Conservation (phyloP, 1,284 basidiomycete species). For the Kalmanozyma brasiliensis region DNA sequence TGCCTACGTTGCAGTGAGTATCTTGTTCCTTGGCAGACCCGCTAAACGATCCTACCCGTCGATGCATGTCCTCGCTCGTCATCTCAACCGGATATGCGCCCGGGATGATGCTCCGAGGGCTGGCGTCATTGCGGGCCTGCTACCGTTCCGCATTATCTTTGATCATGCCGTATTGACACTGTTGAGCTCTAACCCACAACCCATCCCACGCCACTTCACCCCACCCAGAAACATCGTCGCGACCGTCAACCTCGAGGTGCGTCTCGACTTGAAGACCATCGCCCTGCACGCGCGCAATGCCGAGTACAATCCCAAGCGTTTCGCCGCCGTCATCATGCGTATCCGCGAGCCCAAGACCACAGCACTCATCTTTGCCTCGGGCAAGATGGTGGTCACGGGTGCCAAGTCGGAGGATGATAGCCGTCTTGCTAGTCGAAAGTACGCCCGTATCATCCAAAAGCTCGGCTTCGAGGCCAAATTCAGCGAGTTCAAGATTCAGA, state of each 20-base stretch:
- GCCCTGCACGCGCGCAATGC: constrained; percentile 97
- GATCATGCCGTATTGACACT: constrained; percentile 19
- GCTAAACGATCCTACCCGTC: too few species aligned
- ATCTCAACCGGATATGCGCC: too few species aligned
- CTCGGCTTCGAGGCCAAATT: constrained; percentile 99
- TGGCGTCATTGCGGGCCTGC: background rate
- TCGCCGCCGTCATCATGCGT: constrained; percentile 99
- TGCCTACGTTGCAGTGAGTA: constrained; percentile 69
- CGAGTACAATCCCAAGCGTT: constrained; percentile 99
- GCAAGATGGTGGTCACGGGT: constrained; percentile 99
- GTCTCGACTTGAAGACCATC: constrained; percentile 97
- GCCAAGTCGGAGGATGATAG: constrained; percentile 99
- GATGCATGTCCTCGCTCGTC: too few species aligned
- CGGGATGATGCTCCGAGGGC: too few species aligned
- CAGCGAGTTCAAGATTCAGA: constrained; percentile 99
- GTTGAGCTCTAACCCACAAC: constrained; percentile 2
- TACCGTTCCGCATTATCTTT: constrained; percentile 4
- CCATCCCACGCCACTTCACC: constrained; percentile 2
- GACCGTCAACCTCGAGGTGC: constrained; percentile 97
- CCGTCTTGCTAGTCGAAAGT: constrained; percentile 95
- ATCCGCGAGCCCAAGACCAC: constrained; percentile 99
- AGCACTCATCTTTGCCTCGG: constrained; percentile 97
- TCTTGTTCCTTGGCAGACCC: too few species aligned
- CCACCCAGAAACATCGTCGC: constrained; percentile 88
- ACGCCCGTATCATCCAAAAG: constrained; percentile 99